Evolutionary conservation across 345 rosid genomes (phyloP), one percentile per base, ranked within the genome.

Genomic region (Eucalyptus decipiens): DNA sequence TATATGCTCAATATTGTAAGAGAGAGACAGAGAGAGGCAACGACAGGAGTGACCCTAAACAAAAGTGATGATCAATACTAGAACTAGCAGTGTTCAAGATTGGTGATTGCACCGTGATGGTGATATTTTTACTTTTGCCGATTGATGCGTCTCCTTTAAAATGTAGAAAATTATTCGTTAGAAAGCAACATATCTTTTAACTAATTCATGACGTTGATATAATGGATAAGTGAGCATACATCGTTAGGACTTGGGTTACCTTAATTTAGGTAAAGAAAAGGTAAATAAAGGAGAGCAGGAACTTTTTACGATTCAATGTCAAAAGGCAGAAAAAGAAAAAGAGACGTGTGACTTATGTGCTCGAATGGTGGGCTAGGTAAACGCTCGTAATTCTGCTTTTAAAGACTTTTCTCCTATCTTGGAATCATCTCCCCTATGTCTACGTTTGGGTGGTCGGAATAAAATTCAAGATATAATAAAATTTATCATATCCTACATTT

Each of bases 401-500:
- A 8, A 76, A 37, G 47, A 37, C 47, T 21, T 40, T 37, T 6
- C 45, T 72, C 28, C 15, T 3, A 21, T 37, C 28, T 19, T 43
- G 9, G 16, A 37, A 21, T 23, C 83, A 37, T 76, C 83, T 21
- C 43, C 37, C 8, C 81, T 0, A 0, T 0, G 47, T 28, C 3
- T 10, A 51, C 4, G 4, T 52, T 52, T 18, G 8, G 9, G 1
- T 18, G 2, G 23, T 7, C 2, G 0, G 0, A 52, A 19, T 19
- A 19, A 52, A 52, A 52, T 52, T 52, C 0, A 19, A 0, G 2
- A 52, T 19, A 3, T 52, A 0, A 19, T 52, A 52, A 52, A 52
- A 52, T 52, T 18, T 52, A 52, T 52, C 2, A 0, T 52, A 52
- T 52, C 0, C 0, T 52, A 3, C 0, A 52, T 7, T 52, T 19